A percentile compares a stretch with the other conserved stretches of the same genome.
These are phyloP conservation scores for Aspergillus sergii DNA, from an alignment of 2,329 filamentous ascomycete species.

Conservation along the genomic window DNA sequence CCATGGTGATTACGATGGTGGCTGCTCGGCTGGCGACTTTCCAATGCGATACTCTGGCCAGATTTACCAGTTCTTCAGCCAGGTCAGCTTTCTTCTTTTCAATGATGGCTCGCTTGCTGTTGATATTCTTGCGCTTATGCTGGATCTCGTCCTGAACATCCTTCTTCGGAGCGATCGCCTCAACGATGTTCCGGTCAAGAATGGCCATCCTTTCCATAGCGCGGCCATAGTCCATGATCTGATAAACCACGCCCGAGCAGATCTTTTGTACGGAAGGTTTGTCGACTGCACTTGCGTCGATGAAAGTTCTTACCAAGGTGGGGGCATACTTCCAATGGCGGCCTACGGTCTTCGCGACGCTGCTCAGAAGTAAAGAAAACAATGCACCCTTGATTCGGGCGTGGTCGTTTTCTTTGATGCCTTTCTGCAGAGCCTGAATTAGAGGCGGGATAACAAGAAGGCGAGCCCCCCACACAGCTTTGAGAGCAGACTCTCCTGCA, in stretches of 20 bases:
- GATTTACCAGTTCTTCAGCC: slow-evolving; percentile 76
- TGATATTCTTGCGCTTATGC: slow-evolving; percentile 72
- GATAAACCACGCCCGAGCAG: slow-evolving; percentile 77
- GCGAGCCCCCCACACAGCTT: slow-evolving; percentile 83
- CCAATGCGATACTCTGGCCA: slow-evolving; percentile 85
- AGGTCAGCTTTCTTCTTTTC: slow-evolving; percentile 81
- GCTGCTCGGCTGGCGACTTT: slow-evolving; percentile 90
- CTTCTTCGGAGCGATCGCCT: slow-evolving; percentile 69
- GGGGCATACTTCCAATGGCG: slow-evolving; percentile 96
- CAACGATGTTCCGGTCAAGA: slow-evolving; percentile 70
- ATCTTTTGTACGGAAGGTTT: slow-evolving; percentile 93
- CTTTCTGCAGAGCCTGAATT: slow-evolving; percentile 74
- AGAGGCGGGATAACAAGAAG: slow-evolving; percentile 89
- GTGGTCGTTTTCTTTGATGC: slow-evolving; percentile 78
- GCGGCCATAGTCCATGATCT: slow-evolving; percentile 89
- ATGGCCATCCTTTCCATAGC: slow-evolving; percentile 84
- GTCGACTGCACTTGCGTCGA: slow-evolving; percentile 85
- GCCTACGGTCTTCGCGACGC: slow-evolving; percentile 80
- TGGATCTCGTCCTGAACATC: slow-evolving; percentile 59
- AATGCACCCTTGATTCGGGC: slow-evolving; percentile 93
- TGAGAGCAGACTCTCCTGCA: slow-evolving; percentile 89
- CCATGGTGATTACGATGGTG: slow-evolving; percentile 87
- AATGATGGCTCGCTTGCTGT: slow-evolving; percentile 73
- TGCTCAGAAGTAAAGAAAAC: slow-evolving; percentile 88
- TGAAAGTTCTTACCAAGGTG: slow-evolving; percentile 84